A percentile compares a stretch with the other conserved stretches of the same genome.
Evolutionary conservation across 805 yeast species (phyloP).

Genomic region (Candida stauntonica): DNA sequence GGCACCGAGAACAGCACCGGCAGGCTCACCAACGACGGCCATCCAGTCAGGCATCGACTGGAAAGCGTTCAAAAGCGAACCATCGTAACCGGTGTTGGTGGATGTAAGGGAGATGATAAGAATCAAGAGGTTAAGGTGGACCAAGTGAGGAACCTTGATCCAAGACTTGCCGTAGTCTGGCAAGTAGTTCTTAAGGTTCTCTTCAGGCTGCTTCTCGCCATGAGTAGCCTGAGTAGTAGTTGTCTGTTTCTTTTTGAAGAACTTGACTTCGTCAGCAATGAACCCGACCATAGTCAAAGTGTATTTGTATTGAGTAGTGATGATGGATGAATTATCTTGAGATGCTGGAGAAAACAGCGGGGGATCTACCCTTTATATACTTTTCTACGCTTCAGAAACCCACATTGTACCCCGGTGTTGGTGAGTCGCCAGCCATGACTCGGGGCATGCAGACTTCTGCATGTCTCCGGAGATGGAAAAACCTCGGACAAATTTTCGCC

Average conservation of each 20-base stretch:
- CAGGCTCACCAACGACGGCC: constrained; percentile 35
- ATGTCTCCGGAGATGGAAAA: constrained; percentile 11
- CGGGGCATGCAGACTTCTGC: too few relatives aligned
- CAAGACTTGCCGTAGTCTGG: constrained; percentile 29
- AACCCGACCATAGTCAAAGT: constrained; percentile 15
- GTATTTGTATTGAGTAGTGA: neutral
- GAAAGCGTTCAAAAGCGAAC: constrained; percentile 46
- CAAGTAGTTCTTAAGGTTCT: constrained; percentile 21
- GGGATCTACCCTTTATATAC: neutral
- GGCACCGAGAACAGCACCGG: constrained; percentile 38
- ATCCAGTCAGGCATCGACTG: constrained; percentile 42
- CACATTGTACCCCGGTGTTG: neutral
- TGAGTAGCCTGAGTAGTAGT: neutral
- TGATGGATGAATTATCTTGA: neutral
- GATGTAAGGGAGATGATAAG: constrained; percentile 42
- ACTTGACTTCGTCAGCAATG: constrained; percentile 22
- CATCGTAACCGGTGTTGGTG: constrained; percentile 46
- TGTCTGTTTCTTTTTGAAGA: constrained; percentile 11
- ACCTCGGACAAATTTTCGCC: constrained; percentile 7
- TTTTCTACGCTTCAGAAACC: neutral
- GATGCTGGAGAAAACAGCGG: neutral
- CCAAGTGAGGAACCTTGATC: constrained; percentile 35
- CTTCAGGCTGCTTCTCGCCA: constrained; percentile 3
- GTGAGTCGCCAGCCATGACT: too few relatives aligned
- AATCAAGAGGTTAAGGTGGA: constrained; percentile 34